Evolutionary conservation across 169 alveolate genomes (phyloP).

Genomic region (Eimeria maxima): DNA sequence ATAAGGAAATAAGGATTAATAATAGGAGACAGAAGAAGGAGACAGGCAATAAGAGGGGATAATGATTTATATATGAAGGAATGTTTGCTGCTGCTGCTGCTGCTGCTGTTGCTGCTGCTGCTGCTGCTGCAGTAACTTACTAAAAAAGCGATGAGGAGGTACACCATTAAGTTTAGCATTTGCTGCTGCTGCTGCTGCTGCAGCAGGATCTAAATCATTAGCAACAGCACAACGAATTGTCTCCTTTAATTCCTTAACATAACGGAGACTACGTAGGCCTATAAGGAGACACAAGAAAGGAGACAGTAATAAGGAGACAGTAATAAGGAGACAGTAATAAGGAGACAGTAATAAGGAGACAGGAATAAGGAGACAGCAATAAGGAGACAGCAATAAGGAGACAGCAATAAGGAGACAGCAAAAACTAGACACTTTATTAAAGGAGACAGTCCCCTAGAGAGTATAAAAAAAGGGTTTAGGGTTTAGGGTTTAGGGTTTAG

Average conservation of each 20-base stretch:
- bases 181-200: conserved; percentile 92
- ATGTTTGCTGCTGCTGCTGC: background rate
- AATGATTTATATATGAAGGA: background rate
- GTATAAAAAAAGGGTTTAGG: no score
- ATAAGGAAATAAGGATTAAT: background rate
- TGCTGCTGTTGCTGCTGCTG: background rate
- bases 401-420: background rate
- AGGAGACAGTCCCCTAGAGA: conserved; percentile 64
- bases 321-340: background rate
- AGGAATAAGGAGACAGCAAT: background rate
- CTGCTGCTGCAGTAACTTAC: conserved; percentile 75
- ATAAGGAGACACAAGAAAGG: background rate
- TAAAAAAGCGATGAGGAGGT: conserved; percentile 76
- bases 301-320: background rate
- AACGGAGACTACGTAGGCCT: conserved; percentile 94
- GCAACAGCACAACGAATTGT: conserved; percentile 88
- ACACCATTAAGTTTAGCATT: conserved; percentile 90
- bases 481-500: no score
- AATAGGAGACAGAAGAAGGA: background rate
- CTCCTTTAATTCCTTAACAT: conserved; percentile 90
- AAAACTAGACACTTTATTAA: conserved; percentile 23
- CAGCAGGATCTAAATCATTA: conserved; percentile 90
- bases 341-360: background rate
- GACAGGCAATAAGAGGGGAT: background rate
- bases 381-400: background rate